Conservation (phyloP, 2,329 filamentous ascomycete species). For the Calonectria naviculata region DNA sequence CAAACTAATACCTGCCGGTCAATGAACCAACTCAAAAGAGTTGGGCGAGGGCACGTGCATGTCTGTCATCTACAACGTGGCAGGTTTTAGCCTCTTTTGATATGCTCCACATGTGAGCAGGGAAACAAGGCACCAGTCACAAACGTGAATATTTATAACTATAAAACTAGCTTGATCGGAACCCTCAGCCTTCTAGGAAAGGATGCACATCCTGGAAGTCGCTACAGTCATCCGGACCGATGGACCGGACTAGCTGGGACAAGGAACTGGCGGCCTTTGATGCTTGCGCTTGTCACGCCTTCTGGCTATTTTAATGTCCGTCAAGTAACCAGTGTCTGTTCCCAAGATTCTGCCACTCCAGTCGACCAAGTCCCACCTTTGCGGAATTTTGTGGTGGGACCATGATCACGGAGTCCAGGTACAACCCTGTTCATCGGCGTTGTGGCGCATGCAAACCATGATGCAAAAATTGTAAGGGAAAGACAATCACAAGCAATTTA, state of each 20-base stretch:
- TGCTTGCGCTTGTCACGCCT: no score
- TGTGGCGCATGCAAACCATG: neutral
- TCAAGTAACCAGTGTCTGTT: no score
- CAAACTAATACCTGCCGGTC: no score
- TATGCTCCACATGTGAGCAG: neutral
- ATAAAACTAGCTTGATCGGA: neutral
- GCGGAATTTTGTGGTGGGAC: neutral
- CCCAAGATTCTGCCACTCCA: neutral
- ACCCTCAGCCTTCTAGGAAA: neutral
- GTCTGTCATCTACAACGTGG: neutral
- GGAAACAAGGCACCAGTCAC: neutral
- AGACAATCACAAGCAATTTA: neutral
- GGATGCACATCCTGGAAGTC: neutral
- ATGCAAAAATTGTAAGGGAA: neutral
- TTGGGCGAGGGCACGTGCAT: neutral
- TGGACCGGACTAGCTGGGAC: neutral
- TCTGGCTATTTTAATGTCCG: no score
- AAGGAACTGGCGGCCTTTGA: neutral
- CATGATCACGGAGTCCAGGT: neutral
- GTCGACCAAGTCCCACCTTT: neutral
- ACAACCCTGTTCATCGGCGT: neutral
- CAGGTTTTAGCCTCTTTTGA: neutral
- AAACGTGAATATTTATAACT: neutral
- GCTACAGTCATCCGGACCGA: neutral
- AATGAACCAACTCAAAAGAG: neutral